Percentiles rank a stretch among this genome's conserved stretches.
These are phyloP conservation scores for Hypericum perforatum DNA, from an alignment of 345 rosid genomes.

Conservation along the genomic window DNA sequence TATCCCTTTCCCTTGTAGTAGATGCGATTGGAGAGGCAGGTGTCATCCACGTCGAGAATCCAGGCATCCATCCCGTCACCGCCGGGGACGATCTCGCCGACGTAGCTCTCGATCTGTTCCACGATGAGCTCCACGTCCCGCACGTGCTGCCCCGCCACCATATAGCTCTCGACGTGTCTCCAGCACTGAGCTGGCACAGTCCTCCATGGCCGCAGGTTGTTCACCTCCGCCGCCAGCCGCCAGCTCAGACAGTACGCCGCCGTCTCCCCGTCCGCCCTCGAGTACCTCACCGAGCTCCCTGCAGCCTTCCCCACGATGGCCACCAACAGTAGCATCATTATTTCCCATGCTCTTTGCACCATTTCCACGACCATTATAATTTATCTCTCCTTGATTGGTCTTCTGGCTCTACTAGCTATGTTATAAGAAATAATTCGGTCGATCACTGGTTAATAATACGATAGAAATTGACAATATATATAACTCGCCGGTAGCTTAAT, in stretches of 20 bases:
- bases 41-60: conserved; percentile 86
- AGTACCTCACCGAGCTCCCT: too few species aligned
- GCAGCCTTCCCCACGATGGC: too few species aligned
- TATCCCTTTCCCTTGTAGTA: conserved; percentile 63
- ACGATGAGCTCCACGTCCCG: conserved; percentile 11
- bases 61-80: conserved; percentile 73
- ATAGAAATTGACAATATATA: too few species aligned
- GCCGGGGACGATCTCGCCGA: conserved; percentile 19
- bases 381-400: too few species aligned
- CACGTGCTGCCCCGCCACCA: conserved; percentile 1
- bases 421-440: too few species aligned
- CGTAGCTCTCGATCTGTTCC: conserved; percentile 43
- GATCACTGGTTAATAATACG: too few species aligned
- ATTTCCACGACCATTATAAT: too few species aligned
- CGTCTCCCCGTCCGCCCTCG: too few species aligned
- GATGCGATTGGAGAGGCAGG: conserved; percentile 68
- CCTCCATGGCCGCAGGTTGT: not conserved
- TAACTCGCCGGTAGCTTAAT: too few species aligned
- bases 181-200: not conserved
- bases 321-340: too few species aligned
- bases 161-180: not conserved
- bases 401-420: too few species aligned
- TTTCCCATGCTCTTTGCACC: too few species aligned
- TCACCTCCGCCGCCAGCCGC: conserved; percentile 4
- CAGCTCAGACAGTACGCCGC: conserved; percentile 5